Evolutionary conservation across 495 filamentous ascomycete genomes (phyloP).

Genomic region (Annulohypoxylon nitens): DNA sequence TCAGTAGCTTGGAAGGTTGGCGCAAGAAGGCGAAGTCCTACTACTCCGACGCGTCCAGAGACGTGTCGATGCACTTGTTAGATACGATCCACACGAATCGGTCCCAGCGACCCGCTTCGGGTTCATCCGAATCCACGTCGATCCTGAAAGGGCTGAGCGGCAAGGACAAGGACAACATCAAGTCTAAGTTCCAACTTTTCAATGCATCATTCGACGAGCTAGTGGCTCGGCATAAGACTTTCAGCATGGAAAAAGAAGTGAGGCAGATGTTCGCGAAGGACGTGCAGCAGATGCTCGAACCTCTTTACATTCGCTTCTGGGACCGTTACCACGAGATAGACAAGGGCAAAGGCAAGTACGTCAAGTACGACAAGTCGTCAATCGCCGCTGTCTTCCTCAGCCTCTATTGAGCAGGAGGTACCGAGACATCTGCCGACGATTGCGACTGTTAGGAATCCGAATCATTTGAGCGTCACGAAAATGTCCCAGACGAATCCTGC

Average conservation of each 20-base stretch:
- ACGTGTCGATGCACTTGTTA: slow-evolving; percentile 84
- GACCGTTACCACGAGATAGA: slow-evolving; percentile 98
- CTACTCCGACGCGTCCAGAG: slow-evolving; percentile 91
- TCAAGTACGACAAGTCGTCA: slow-evolving; percentile 90
- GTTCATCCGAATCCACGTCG: slow-evolving; percentile 74
- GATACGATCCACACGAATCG: slow-evolving; percentile 94
- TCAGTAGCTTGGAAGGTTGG: slow-evolving; percentile 80
- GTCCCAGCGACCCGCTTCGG: slow-evolving; percentile 73
- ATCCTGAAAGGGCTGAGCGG: slow-evolving; percentile 84
- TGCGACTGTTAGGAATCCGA: slow-evolving; percentile 28
- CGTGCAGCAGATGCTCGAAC: slow-evolving; percentile 89
- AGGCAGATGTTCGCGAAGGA: slow-evolving; percentile 80
- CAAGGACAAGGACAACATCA: slow-evolving; percentile 95
- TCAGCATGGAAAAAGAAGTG: slow-evolving; percentile 91
- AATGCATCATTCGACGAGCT: slow-evolving; percentile 92
- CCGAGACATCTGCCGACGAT: slow-evolving; percentile 40
- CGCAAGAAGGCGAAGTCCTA: slow-evolving; percentile 84
- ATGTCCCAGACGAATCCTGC: slow-evolving; percentile 22
- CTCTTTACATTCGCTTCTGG: slow-evolving; percentile 94
- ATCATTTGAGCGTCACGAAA: slow-evolving; percentile 30
- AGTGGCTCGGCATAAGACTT: slow-evolving; percentile 79
- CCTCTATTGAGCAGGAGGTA: slow-evolving; percentile 54
- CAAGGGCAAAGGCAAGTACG: slow-evolving; percentile 96
- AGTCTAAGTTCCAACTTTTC: slow-evolving; percentile 92
- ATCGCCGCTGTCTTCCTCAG: slow-evolving; percentile 68